Base-by-base conservation (phyloP, 805 yeast species). In the Wickerhamomyces alni region DNA sequence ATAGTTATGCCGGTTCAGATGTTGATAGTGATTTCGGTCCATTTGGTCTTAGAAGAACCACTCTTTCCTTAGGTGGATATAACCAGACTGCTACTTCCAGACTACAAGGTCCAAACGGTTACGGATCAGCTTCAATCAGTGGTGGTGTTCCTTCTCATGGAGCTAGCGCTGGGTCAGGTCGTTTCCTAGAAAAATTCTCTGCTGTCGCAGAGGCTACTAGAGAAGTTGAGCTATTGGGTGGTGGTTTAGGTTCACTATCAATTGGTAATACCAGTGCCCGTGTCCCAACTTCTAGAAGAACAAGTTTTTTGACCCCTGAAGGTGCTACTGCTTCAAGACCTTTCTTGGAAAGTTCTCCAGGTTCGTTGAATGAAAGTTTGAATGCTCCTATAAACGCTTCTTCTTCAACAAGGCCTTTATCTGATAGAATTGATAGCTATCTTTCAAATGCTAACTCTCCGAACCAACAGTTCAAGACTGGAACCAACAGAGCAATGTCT, bases 121-220 rank as follows among this genome's bases (percentile, higher is more conserved):
- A 78, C 48, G 81, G 79, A 3, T 69, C 85, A 8, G 82, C 83
- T 8, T 75, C 83, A 2, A 74, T 80, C 28, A 70, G 77, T 38
- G 80, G 78, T 15, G 79, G 77, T 8, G 33, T 40, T 37, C 62
- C 52, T 41, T 46, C 52, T 43, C 48, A 46, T 24, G 33, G 59
- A 26, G 51, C 53, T 28, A 17, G 47, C 25, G 38, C 54, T 30
- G 62, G 62, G 2, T 48, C 62, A 8, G 63, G 68, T 16, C 65
- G 74, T 36, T 80, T 80, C 51, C 61, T 80, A 45, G 80, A 76
- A 45, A 79, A 78, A 58, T 80, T 80, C 51, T 66, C 81, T 7
- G 65, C 77, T 2, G 81, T 80, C 15, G 81, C 83, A 7, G 86
- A 80, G 41, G 81, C 82, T 35, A 80, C 87, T 0, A 66, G 82